Evolutionary conservation across 345 rosid species (phyloP), one percentile per base, ranked within the genome.

Genomic region (Capsella bursapastoris): DNA sequence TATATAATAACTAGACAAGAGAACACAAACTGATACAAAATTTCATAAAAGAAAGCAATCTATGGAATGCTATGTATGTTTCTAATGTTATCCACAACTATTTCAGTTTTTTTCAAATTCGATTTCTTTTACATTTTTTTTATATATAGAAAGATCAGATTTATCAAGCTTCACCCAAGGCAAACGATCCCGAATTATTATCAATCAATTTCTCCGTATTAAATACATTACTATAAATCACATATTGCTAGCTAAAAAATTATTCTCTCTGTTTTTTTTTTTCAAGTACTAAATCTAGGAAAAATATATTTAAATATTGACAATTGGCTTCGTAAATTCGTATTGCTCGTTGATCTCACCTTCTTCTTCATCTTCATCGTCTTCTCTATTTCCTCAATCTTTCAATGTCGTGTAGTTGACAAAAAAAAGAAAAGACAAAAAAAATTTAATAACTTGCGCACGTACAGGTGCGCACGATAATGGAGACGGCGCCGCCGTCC

Each of bases 401-500:
- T 60, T 68, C 79, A 69, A 71, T 79, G 79, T 56, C 72, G 82
- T 68, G 44, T 74, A 52, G 45, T 69, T 73, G 68, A 62, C 74
- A 64, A 50, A n/a, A 28, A 2, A 32, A 3, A 10, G 9, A n/a
- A 37, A 6, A 49, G n/a, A 16, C 0, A 27, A 1, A 11, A 14
- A n/a, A 37, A 14, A 0, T 14, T 14, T 48, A 55, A 41, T 70
- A 80, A 79, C 71, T 72, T 70, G 51, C 76, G 82, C 84, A 53
- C 51, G 57, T 62, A 49, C 31, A 28, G 31, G 66, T 72, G 84
- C 84, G 83, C 83, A 77, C 77, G 80, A 74, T 70, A 84, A 72
- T 72, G 81, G 73, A 66, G 63, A 16, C 89, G 92, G 90, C 85
- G 78, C 70, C 86, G 72, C 89, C 84, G 38, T 90, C 97, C 25